Percentiles rank a stretch among this genome's conserved stretches.
Conservation (phyloP, 2,329 filamentous ascomycete genomes). For the Sporothrix brunneoviolacea region DNA sequence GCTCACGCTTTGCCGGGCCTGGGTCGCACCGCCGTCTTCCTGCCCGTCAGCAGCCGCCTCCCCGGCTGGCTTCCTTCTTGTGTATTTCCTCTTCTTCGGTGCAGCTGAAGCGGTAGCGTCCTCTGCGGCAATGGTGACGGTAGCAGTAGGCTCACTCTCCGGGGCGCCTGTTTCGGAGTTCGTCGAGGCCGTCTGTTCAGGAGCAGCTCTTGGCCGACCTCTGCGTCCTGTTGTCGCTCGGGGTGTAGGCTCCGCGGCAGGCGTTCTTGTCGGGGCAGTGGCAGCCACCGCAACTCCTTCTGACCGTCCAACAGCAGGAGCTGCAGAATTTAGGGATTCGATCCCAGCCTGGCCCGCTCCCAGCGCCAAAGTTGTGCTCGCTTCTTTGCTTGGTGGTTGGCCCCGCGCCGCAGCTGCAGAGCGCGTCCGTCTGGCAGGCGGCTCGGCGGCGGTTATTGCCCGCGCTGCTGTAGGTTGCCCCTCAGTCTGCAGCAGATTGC, state of each 20-base stretch:
- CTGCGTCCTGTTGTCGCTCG: not conserved
- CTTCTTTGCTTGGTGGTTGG: not conserved
- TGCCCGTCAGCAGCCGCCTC: not conserved
- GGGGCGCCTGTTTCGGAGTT: not conserved
- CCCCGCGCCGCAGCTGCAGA: not conserved
- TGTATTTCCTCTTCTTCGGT: constrained; percentile 13
- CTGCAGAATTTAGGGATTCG: not conserved
- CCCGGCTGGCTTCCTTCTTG: constrained; percentile 3
- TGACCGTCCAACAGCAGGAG: not conserved
- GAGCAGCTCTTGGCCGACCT: constrained; percentile 2
- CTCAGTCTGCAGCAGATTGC: not conserved
- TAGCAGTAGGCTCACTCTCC: not conserved
- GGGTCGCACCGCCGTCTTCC: not conserved
- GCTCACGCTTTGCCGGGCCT: not conserved
- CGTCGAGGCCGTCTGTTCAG: not conserved
- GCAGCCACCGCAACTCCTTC: not conserved
- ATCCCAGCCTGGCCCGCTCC: too few relatives aligned
- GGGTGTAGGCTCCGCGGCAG: not conserved
- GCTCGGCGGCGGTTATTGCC: not conserved
- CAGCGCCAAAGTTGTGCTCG: not conserved
- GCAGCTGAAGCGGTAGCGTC: not conserved
- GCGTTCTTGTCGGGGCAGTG: not conserved
- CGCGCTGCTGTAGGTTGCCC: not conserved
- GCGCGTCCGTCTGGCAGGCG: not conserved
- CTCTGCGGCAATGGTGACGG: not conserved